Conservation (phyloP, 2,329 filamentous ascomycete genomes). For the Neonectria punicea region DNA sequence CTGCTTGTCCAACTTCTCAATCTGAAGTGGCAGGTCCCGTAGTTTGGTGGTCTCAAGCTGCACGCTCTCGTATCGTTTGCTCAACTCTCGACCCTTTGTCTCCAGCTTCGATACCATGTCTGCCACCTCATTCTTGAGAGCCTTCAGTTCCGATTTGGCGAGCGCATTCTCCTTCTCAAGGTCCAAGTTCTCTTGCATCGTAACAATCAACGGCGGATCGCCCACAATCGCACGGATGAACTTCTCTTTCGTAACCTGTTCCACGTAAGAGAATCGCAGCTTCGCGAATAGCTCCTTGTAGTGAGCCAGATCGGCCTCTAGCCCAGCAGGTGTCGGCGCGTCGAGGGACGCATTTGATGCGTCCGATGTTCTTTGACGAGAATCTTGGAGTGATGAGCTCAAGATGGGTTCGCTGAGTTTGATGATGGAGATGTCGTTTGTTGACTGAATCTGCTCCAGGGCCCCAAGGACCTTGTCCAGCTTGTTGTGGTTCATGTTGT, state of each 20-base stretch:
- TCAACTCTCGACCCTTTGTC: slow-evolving; percentile 67
- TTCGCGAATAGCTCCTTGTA: slow-evolving; percentile 97
- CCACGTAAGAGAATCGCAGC: slow-evolving; percentile 95
- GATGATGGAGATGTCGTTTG: slow-evolving; percentile 77
- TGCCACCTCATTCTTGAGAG: slow-evolving; percentile 81
- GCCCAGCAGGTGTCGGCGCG: slow-evolving; percentile 76
- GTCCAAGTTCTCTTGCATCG: slow-evolving; percentile 81
- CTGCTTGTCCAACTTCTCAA: slow-evolving; percentile 58
- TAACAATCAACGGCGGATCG: slow-evolving; percentile 87
- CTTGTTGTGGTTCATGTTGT: slow-evolving; percentile 46
- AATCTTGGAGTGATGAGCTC: slow-evolving; percentile 55
- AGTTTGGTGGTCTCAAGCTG: slow-evolving; percentile 60
- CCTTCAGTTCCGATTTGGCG: slow-evolving; percentile 80
- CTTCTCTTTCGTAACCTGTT: slow-evolving; percentile 98
- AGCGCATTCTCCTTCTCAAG: slow-evolving; percentile 75
- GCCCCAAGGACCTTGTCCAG: slow-evolving; percentile 56
- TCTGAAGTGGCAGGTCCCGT: slow-evolving; percentile 62
- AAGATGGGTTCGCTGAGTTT: slow-evolving; percentile 80
- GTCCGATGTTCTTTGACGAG: slow-evolving; percentile 73
- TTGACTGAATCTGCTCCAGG: slow-evolving; percentile 64
- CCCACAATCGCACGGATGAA: slow-evolving; percentile 94
- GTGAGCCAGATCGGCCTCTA: slow-evolving; percentile 86
- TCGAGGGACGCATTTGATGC: slow-evolving; percentile 73
- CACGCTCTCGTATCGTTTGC: slow-evolving; percentile 62
- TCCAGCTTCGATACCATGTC: slow-evolving; percentile 80